Evolutionary conservation across 768 basidiomycete genomes (phyloP), one percentile per base, ranked within the genome.

Genomic region (Melanogaster broomeanus): DNA sequence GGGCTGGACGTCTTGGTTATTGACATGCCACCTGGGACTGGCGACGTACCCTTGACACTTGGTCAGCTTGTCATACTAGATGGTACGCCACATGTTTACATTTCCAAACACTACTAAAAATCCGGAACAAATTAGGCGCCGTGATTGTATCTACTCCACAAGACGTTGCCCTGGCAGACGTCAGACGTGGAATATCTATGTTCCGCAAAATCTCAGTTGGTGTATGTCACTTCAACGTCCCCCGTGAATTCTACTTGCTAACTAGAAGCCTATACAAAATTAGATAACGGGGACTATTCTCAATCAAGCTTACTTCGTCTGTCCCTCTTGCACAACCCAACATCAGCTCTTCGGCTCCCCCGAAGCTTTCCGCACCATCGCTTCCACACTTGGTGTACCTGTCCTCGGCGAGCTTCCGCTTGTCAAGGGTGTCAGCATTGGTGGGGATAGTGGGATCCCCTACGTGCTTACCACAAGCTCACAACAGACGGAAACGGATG

Each of bases 1-100:
- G 25, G 4, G 8, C 25, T 4, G 27, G 96, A 99, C 61, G 76
- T 93, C 0, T 77, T 99, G 15, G 89, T 98, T 7, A 74, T 98
- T 22, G 96, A 99, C 66, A 93, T 97, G 87, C 96, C 96, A 3
- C 96, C 96, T 0, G 96, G 96, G 0, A 99, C 96, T 0, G 96
- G 96, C 0, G 96, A 99, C 65, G 93, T 99, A 0, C 91, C 92
- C 8, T 77, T 99, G 42, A 94, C 91, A 7, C 74, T 99, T 0
- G 93, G 90, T 1, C 94, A 97, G 62, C 78, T 95, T 19, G 90
- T 94, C 0, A 67, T 77, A 13, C 88, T 94, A 2, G 83, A 96
- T 57, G 93, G 93, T 91, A 43, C 38, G 84, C 65, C 15, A n/a
- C 6, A 16, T 22, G 18, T 3, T 5, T 2, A 19, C 9, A 15